Base-by-base conservation (phyloP, 2,329 filamentous ascomycete genomes). In the Aspergillus pseudotamarii region DNA sequence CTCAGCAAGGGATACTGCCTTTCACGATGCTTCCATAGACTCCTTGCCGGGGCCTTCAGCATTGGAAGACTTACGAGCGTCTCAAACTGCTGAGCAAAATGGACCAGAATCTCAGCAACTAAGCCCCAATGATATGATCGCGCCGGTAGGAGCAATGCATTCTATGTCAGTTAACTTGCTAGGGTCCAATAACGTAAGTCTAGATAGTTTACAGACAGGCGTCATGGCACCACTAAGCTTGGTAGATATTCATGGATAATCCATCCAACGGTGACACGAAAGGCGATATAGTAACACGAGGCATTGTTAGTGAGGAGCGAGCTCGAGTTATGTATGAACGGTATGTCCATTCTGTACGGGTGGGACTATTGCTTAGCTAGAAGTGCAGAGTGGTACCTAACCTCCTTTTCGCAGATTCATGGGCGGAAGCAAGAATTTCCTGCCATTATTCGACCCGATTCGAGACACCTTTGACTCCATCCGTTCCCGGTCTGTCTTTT, bases 401-500 rank as follows among this genome's bases (percentile, higher is more conserved):
- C 19, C 1, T 12, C 41, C 2, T 21, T 21, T 21, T 2, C 53
- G 5, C 23, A 76, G 75, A 21, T 77, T 76, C 36, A 69, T 72
- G 16, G 68, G 65, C 3, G 74, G 75, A 23, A 76, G 74, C 28
- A 76, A 76, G 34, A 76, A 77, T 50, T 77, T 71, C 8, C 61
- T 77, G 2, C 70, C 71, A 16, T 64, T 77, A 3, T 77, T 77
- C 41, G 75, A 77, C 48, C 75, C 75, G 1, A 75, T 77, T 32
- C 70, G 75, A 30, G 75, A 77, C 38, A 77, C 75, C 5, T 76
- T 75, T 32, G 75, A 77, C 58, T 77, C 75, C 4, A 71, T 77
- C 30, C 69, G 75, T 19, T 76, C 74, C 28, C 73, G 75, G 8
- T 77, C 75, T 1, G 60, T 76, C 11, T 77, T 77, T 43, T 76